Evolutionary conservation across 129 eudicot species (phyloP).

Genomic region (Heracleum sosnowskyi): DNA sequence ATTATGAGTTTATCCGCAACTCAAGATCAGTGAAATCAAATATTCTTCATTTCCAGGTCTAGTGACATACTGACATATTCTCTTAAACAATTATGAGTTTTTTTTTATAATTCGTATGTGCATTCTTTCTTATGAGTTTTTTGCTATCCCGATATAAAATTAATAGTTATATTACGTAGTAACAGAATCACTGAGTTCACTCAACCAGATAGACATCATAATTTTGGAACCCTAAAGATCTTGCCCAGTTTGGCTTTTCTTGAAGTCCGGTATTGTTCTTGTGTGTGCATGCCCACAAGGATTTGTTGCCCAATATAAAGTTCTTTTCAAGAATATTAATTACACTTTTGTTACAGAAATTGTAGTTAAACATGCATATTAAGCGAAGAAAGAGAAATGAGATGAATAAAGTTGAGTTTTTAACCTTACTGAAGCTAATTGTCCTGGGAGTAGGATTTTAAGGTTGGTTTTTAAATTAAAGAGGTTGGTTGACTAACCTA

Average conservation of each 20-base stretch:
- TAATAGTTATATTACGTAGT: not conserved
- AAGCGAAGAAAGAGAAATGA: not conserved
- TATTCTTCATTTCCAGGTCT: constrained; percentile 83
- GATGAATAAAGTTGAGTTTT: not conserved
- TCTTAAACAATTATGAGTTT: not conserved
- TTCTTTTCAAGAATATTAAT: not conserved
- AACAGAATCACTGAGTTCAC: not conserved
- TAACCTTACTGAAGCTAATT: not conserved
- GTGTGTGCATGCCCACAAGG: not conserved
- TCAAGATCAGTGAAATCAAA: constrained; percentile 79
- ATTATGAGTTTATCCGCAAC: constrained; percentile 62
- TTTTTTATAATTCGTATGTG: not conserved
- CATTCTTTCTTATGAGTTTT: not conserved
- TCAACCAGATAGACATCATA: not conserved
- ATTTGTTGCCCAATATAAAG: not conserved
- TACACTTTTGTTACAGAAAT: not conserved
- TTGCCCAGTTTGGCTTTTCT: not conserved
- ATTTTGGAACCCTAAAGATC: not conserved
- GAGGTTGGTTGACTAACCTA: not conserved
- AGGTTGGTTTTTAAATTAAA: not conserved
- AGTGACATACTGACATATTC: not conserved
- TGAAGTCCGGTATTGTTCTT: not conserved
- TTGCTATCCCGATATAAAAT: not conserved
- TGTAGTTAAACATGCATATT: too few relatives aligned
- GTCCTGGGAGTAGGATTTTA: not conserved